Base-by-base conservation (phyloP, 2,329 filamentous ascomycete species). In the Talaromyces funiculosus region DNA sequence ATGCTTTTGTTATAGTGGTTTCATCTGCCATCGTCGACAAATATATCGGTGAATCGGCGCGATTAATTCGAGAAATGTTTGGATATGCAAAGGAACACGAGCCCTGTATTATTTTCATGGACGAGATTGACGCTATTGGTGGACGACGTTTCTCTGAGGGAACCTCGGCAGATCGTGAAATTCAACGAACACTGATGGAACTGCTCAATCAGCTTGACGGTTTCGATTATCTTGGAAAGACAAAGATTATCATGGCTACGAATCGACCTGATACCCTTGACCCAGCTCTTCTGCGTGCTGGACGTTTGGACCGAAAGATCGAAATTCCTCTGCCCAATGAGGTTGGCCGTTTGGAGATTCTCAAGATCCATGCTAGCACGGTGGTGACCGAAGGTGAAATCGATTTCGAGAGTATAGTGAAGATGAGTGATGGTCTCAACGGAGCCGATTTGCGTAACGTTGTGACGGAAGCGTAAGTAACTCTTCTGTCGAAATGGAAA, bases 51-150 rank as follows among this genome's bases (percentile, higher is more conserved):
- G 94, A 99, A 79, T 99, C 94, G 10, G 94, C 94, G 38, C 89
- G 95, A 67, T 82, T 99, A 66, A 99, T 99, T 71, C 88, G 94
- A 75, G 94, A 99, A 77, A 99, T 99, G 95, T 99, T 99, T 72
- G 95, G 94, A 61, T 99, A 99, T 72, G 94, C 95, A 70, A 97
- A 97, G 79, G 95, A 99, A 76, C 94, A 99, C 76, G 94, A 99
- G 77, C 94, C 94, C 40, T 99, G 94, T 77, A 99, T 99, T 77
- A 99, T 99, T 79, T 99, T 99, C 84, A 99, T 99, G 94, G 95
- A 99, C 82, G 94, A 99, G 79, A 99, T 99, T 73, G 94, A 99
- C 73, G 94, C 94, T 72, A 99, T 99, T 71, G 94, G 94, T 75
- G 95, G 95, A 64, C 86, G 95, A 69, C 86, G 94, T 70, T 99